Evolutionary conservation across 2,329 filamentous ascomycete species (phyloP), one percentile per base, ranked within the genome.

Genomic region (Cladophialophora carrionii): DNA sequence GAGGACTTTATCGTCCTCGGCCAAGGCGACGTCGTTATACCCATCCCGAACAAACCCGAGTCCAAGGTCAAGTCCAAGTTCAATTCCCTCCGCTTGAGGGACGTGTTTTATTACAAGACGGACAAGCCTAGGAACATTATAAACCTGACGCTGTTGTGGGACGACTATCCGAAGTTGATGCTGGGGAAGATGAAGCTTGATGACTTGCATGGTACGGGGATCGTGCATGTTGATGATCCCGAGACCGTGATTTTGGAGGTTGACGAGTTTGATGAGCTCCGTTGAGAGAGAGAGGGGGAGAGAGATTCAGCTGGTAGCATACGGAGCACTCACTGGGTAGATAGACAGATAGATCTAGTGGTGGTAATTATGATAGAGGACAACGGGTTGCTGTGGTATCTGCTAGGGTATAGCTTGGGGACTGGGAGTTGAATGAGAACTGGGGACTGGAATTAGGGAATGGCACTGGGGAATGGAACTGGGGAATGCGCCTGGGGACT

Each of bases 91-190:
- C 57, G 46, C 5, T 31, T 60, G 12, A 34, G 31, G 22, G 31
- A 60, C 31, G 46, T 60, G 6, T 43, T 51, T 12, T 60, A 60
- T 31, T 60, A 60, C 57, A 53, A 52, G 31, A 52, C 57, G 4
- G 48, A 43, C 48, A 41, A 31, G 22, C 14, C 57, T 1, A 32
- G 57, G 8, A 61, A 61, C 24, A 55, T 55, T n/a, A 48, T 55
- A 51, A 61, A 55, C 4, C 24, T 61, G 8, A 55, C 31, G 22
- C 2, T 34, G 1, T 24, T 61, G 52, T 24, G 32, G 12, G 7
- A 43, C 6, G 59, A 61, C 6, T 61, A 55, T 61, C 51, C 59
- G n/a, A 43, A 31, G 0, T 12, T 61, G 22, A 24, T 17, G 10
- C 57, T 52, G 24, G 46, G 43, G n/a, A 43, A 37, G 29, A 58